Base-by-base conservation (phyloP, 352 stramenopile genomes). In the Pythium dissotocum region DNA sequence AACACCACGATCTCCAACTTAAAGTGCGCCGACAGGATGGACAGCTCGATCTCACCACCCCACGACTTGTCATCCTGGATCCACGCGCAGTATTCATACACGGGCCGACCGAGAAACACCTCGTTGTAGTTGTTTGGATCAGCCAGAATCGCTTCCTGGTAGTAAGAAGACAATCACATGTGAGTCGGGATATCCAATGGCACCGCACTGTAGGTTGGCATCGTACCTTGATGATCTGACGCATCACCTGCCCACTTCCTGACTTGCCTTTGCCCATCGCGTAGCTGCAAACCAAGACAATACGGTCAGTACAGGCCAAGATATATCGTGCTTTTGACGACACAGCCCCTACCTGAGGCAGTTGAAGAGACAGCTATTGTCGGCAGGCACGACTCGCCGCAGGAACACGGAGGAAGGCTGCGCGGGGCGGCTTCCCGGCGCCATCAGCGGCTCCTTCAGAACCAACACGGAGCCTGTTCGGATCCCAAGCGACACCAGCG, bases 281-380 rank as follows among this genome's bases (percentile, higher is more conserved):
- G 35, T 90, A 90, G 35, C 81, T 89, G 33, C 16, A 44, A 21
- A 53, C 12, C 36, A 62, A 35, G 10, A 12, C 3, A 32, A 32
- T 26, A 53, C 8, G 1, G 13, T n/a, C 2, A 53, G 42, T 51
- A 9, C 30, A 12, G 1, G 30, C 0, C 16, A 9, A 53, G 4
- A 10, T 5, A 18, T 6, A 30, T 21, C 18, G 0, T 53, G 5
- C 14, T 5, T 7, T 16, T 5, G 28, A 35, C 51, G 9, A 36
- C 24, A 0, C 28, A 48, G 49, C 21, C 69, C 65, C n/a, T 58
- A 93, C 77, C 79, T 83, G 36, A 96, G 89, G n/a, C 82, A 78
- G 72, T 94, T 91, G 65, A 96, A 96, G 7, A 96, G 75, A 63
- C 88, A 96, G 64, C 85, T 94, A 67, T 96, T 96, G 70, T 96